Base-by-base conservation (phyloP, 768 basidiomycete genomes). In the Psilocybe cubensis region DNA sequence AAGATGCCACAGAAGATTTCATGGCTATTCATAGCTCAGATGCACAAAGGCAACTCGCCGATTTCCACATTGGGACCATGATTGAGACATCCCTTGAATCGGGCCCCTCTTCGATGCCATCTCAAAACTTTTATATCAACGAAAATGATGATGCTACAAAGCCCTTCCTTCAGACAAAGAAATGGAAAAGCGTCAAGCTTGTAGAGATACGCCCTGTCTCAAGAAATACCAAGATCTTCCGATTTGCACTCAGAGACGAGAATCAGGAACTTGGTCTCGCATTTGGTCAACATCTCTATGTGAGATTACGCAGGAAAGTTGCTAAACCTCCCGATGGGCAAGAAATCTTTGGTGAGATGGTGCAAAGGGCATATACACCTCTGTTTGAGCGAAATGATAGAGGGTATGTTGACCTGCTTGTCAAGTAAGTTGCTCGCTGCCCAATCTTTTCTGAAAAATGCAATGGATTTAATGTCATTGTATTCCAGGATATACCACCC, bases 1-100 rank as follows among this genome's bases (percentile, higher is more conserved):
- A 84, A 59, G 86, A 88, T 59, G 80, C 82, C 2, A 81, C 83
- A 0, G 86, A 87, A 12, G 85, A 88, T 57, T 88, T 87, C 67
- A 74, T 85, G 67, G 81, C 84, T 0, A 85, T 87, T 51, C 86
- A 86, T 67, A 83, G 81, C n/a, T 67, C 73, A 8, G 80, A 82
- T 54, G 83, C 79, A 2, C 78, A 74, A 52, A 56, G 55, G 21
- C 76, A 80, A 63, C 71, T 85, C 8, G 76, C 74, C 0, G 74
- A 79, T 61, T 81, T 79, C 72, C 83, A 85, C 62, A 79, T 86
- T 58, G 83, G 83, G 4, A 82, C 81, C 2, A 71, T 85, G 33
- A 54, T 57, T 21, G 58, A 29, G 56, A 21, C 9, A 27, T 20
- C 23, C 21, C 31, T 10, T 28, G 23, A 4, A 20, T 42, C 25